Evolutionary conservation across 2,329 filamentous ascomycete species (phyloP), one percentile per base, ranked within the genome.

Genomic region (Talaromyces sp.): DNA sequence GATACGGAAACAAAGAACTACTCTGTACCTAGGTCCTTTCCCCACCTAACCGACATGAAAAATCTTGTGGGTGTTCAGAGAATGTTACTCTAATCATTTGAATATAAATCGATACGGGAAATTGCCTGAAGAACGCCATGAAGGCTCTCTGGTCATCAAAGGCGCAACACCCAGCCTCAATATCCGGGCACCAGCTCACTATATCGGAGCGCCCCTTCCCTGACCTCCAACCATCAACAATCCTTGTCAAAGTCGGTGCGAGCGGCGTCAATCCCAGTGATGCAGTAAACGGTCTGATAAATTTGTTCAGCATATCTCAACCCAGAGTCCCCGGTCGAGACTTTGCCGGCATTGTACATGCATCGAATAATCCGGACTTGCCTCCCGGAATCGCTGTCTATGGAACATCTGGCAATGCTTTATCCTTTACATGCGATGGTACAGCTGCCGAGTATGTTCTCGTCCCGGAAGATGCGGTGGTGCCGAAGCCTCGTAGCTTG

Each of bases 321-420:
- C 65, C 2, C 58, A 62, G 5, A 25, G 62, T 73, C 15, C 67
- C 66, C 19, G 68, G 71, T 43, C 67, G 68, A 15, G 70, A 73
- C 57, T 71, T 68, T 37, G 65, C 67, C 7, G 70, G 69, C 4
- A 60, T 61, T 17, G 64, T 66, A 11, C 45, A 72, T 31, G 62
- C 67, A 39, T 61, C 59, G 19, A 59, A 53, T 43, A 63, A 61
- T 10, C n/a, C 53, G 19, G 55, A 58, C 31, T 54, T 63, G 15
- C 64, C 61, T 59, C 59, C 63, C 17, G 67, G 67, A 15, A 67
- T 63, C 50, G 59, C 61, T 8, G 68, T 72, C 37, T 72, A 66
- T 43, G 69, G 69, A 41, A 70, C 66, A 10, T 65, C 64, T 25
- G 69, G 69, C n/a, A 52, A 57, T 11, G 56, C 48, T 28, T 61